These are phyloP conservation scores for Acidomyces sp. DNA, from an alignment of 495 filamentous ascomycete genomes.

Conservation along the genomic window DNA sequence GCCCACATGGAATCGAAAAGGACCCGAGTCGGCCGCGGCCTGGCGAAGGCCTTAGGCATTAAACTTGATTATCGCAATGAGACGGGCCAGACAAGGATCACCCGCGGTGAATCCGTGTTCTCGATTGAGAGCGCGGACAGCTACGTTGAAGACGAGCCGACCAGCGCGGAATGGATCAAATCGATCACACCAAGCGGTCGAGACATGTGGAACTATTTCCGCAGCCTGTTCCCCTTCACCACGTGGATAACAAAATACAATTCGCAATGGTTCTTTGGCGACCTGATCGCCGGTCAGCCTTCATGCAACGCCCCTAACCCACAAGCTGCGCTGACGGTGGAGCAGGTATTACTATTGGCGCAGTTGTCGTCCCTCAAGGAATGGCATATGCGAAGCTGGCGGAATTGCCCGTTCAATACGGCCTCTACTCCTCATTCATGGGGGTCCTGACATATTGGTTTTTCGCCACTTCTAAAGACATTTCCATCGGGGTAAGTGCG, in stretches of 20 bases:
- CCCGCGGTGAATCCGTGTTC: slow-evolving; percentile 64
- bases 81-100: slow-evolving; percentile 38
- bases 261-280: slow-evolving; percentile 71
- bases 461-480: slow-evolving; percentile 97
- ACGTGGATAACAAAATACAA: slow-evolving; percentile 86
- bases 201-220: slow-evolving; percentile 45
- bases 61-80: slow-evolving; percentile 48
- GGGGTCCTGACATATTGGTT: slow-evolving; percentile 96
- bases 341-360: slow-evolving; percentile 80
- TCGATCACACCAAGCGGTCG: slow-evolving; percentile 44
- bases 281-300: slow-evolving; percentile 74
- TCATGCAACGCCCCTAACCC: not conserved
- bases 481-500: slow-evolving; percentile 83
- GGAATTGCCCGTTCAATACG: slow-evolving; percentile 62
- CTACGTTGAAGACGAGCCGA: slow-evolving; percentile 76
- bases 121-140: slow-evolving; percentile 63
- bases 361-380: slow-evolving; percentile 89
- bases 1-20: slow-evolving; percentile 21
- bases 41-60: slow-evolving; percentile 77
- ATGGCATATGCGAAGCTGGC: slow-evolving; percentile 95
- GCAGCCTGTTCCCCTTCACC: slow-evolving; percentile 71
- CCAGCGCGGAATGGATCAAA: slow-evolving; percentile 54
- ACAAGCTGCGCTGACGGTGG: not conserved
- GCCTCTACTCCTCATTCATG: slow-evolving; percentile 96
- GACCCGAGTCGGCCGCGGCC: slow-evolving; percentile 50